Evolutionary conservation across 768 basidiomycete species (phyloP), one percentile per base, ranked within the genome.

Genomic region (Amanita pallidorosea): DNA sequence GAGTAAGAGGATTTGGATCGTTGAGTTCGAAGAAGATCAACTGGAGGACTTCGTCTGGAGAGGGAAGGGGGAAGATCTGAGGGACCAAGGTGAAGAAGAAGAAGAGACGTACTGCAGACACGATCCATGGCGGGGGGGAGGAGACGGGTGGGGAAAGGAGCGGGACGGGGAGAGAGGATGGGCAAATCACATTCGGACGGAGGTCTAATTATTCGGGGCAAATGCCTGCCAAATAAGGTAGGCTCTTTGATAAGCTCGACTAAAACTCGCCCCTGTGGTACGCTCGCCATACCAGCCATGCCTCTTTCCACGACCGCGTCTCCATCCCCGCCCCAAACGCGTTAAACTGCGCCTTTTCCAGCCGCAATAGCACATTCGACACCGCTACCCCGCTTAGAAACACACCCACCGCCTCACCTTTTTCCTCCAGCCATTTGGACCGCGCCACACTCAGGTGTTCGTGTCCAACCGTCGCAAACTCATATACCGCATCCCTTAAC

Each of bases 401-500:
- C 23, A 89, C 73, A 7, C 86, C 82, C 73, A 85, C 74, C 25
- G 77, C 87, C 51, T 73, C 12, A 69, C 74, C 34, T 71, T 74
- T 56, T 64, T 64, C 7, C 61, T 70, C 38, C 70, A 70, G 38
- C 75, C 70, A 75, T 77, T 83, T 81, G 47, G 77, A 73, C 15
- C 85, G 77, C 15, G 88, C 87, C 2, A 85, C 86, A 52, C 77
- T 65, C 55, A 93, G 62, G 62, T 92, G 80, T 65, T 90, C 87
- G 64, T 89, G 85, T 25, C 86, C 89, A 20, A 83, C 62, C 7
- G 80, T 82, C 31, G 90, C 89, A 64, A 91, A 81, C 59, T 90
- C 87, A 60, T 79, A 93, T 25, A 88, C 84, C 0, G 89, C 88
- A 53, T 88, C 83, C 45, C 79, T 79, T 13, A 92, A 69, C 2